Evolutionary conservation across 1,284 basidiomycete genomes (phyloP), one percentile per base, ranked within the genome.

Genomic region (Porogramme epimiltina): DNA sequence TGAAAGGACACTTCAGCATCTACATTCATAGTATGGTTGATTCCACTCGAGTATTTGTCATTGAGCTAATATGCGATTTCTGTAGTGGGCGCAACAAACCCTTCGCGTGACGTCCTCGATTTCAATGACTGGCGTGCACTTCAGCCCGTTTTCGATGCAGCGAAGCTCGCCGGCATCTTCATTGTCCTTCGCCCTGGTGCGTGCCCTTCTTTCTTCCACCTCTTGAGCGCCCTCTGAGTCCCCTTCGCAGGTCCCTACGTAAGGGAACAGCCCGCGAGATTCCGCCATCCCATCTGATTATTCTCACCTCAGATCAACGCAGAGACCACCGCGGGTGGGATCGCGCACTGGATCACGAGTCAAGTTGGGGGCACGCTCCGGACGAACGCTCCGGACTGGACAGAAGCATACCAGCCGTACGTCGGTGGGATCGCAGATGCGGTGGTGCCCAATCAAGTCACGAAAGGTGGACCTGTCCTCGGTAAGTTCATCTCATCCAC

Each of bases 311-410:
- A 91, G 65, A 91, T 91, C 71, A 90, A 89, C 57, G 87, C 88
- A 0, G 91, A 93, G 67, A 90, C 88, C 0, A 85, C 86, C 1
- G 89, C 87, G 1, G 90, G 90, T 19, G 90, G 90, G 2, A 82
- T 91, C 54, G 80, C 89, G 0, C 87, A 89, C 54, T 92, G 90
- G 91, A 75, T 81, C 15, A 89, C 87, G 1, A 78, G 82, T 11
- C 78, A 85, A 60, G 80, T 89, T 15, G 77, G 81, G 3, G 86
- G 85, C 2, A 73, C 73, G 38, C 72, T 92, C 19, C 78, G 91
- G 8, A 89, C 85, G 33, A 87, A 88, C 57, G 82, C 78, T 4
- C 78, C 81, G 0, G 87, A 87, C 56, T 93, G 81, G 75, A 74
- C 69, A 52, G 77, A 72, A 5, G 80, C 88, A 0, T 93, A 89